These are phyloP conservation scores for Cryptococcus sp. DNA, from an alignment of 1,284 basidiomycete genomes.

Conservation along the genomic window DNA sequence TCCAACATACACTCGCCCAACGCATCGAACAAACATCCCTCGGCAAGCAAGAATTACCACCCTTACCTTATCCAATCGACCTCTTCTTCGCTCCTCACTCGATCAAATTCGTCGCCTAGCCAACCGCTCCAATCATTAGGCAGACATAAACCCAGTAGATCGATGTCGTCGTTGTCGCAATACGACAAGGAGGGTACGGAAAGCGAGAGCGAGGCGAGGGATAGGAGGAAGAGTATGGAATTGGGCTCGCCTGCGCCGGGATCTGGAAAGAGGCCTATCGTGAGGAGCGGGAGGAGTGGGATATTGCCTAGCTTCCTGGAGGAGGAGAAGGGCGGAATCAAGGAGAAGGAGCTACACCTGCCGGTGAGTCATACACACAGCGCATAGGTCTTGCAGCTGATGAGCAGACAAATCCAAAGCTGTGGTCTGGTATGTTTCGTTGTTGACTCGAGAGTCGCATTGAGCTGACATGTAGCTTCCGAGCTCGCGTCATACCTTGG, in stretches of 20 bases:
- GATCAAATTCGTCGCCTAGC: slow-evolving; percentile 29
- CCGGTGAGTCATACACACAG: slow-evolving; percentile 3
- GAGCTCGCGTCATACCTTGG: slow-evolving; percentile 36
- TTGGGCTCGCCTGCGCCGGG: slow-evolving; percentile 6
- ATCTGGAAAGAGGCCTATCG: background rate
- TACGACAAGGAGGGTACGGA: background rate
- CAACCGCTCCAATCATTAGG: slow-evolving; percentile 16
- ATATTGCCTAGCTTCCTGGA: slow-evolving; percentile 19
- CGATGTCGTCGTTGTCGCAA: slow-evolving; percentile 21
- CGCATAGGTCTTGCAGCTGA: background rate
- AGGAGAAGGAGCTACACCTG: slow-evolving; percentile 1
- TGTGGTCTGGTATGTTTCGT: slow-evolving; percentile 29
- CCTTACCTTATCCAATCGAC: slow-evolving; percentile 32
- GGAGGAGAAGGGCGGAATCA: slow-evolving; percentile 2
- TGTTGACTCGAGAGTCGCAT: background rate
- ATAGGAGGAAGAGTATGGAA: slow-evolving; percentile 24
- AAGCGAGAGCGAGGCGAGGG: slow-evolving; percentile 12
- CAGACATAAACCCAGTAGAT: slow-evolving; percentile 22
- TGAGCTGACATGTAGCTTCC: slow-evolving; percentile 14
- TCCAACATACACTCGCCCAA: slow-evolving; percentile 9
- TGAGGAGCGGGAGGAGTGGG: slow-evolving; percentile 19
- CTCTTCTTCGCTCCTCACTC: slow-evolving; percentile 26
- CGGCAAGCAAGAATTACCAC: slow-evolving; percentile 22
- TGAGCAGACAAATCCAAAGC: slow-evolving; percentile 26
- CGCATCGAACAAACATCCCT: slow-evolving; percentile 5